phyloP scores from a whole-genome alignment of 805 yeast genomes.

The Candida sonorensis region DNA sequence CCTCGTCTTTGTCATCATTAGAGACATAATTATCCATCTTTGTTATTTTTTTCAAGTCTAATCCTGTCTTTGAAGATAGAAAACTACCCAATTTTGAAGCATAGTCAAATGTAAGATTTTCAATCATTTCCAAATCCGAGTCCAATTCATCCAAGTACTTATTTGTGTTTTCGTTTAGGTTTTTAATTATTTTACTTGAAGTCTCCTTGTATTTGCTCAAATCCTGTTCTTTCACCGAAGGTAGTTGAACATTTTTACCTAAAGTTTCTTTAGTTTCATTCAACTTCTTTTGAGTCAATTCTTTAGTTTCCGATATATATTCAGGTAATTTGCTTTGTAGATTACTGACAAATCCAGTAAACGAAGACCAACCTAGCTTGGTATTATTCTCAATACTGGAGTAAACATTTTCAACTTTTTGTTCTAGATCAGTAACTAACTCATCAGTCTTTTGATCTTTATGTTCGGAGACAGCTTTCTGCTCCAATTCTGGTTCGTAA shows the following conservation, averaged over 20 bases:
- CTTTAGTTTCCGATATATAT: constrained; percentile 23
- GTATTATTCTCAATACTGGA: constrained; percentile 36
- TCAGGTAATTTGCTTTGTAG: constrained; percentile 28
- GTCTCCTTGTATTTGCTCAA: constrained; percentile 18
- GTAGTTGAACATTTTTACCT: constrained; percentile 8
- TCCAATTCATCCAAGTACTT: constrained; percentile 66
- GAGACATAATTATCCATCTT: constrained; percentile 5
- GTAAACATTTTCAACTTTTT: constrained; percentile 33
- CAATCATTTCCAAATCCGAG: constrained; percentile 65
- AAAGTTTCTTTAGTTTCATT: constrained; percentile 12
- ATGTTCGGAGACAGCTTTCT: constrained; percentile 16
- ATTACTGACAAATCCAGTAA: constrained; percentile 29
- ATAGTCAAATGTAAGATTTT: constrained; percentile 58
- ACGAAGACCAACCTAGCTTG: constrained; percentile 27
- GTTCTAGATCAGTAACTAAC: constrained; percentile 48
- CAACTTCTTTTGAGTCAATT: constrained; percentile 12
- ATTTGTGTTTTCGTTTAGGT: constrained; percentile 42
- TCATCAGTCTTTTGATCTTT: constrained; percentile 45
- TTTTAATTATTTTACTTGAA: constrained; percentile 19
- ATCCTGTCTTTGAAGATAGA: constrained; percentile 25
- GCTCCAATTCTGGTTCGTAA: constrained; percentile 22
- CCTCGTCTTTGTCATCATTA: constrained; percentile 30
- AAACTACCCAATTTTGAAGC: constrained; percentile 53
- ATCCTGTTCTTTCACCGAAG: constrained; percentile 18
- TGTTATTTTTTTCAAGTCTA: constrained; percentile 8